phyloP scores from a whole-genome alignment of 73 alveolate species.

The Tetrahymena borealis region DNA sequence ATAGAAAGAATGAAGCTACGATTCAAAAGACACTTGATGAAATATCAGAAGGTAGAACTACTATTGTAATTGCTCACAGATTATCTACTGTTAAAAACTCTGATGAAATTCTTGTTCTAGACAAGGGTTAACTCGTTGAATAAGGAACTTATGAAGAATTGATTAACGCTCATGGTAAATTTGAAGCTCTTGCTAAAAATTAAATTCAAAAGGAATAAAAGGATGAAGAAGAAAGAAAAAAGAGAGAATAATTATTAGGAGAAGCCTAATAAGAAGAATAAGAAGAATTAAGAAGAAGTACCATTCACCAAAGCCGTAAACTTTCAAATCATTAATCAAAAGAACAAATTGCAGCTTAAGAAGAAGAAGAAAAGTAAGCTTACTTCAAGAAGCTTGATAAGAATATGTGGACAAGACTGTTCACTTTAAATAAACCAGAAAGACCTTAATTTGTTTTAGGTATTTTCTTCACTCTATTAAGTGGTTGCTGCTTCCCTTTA shows the following conservation, averaged over 20 bases:
- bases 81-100: slow-evolving; percentile 54
- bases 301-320: background rate
- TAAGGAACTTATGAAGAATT: slow-evolving; percentile 18
- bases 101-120: slow-evolving; percentile 38
- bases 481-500: background rate
- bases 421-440: background rate
- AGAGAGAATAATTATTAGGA: background rate
- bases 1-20: slow-evolving; percentile 27
- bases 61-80: slow-evolving; percentile 74
- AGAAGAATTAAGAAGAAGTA: background rate
- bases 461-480: background rate
- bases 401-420: background rate
- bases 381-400: background rate
- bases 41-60: slow-evolving; percentile 46
- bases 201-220: slow-evolving; percentile 1
- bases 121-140: slow-evolving; percentile 38
- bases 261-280: background rate
- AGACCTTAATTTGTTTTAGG: background rate
- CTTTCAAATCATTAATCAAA: background rate
- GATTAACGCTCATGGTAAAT: slow-evolving; percentile 30
- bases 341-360: background rate
- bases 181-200: slow-evolving; percentile 19
- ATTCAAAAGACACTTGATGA: slow-evolving; percentile 24
- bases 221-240: background rate
- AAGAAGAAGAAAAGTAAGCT: background rate